A percentile compares a stretch with the other conserved stretches of the same genome.
Conservation (phyloP, 768 basidiomycete genomes). For the Kwoniella shandongensis region DNA sequence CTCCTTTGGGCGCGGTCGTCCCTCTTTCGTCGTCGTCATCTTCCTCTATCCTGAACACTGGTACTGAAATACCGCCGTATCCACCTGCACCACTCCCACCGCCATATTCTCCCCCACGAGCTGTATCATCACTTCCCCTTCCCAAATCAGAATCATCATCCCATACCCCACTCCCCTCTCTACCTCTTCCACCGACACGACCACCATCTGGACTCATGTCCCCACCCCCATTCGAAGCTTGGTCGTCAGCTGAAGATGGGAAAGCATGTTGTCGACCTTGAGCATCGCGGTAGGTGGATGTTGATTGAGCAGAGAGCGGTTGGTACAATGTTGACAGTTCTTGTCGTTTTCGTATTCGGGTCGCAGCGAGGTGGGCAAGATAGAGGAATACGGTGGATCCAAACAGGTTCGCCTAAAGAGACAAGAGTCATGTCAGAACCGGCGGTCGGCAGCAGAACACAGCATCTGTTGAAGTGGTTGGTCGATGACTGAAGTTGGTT, state of each 20-base stretch:
- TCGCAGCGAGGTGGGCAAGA: constrained; percentile 41
- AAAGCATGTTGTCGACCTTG: constrained; percentile 38
- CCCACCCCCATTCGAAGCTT: not conserved
- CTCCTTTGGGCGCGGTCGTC: not conserved
- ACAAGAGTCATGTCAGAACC: too few species aligned
- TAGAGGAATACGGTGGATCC: constrained; percentile 45
- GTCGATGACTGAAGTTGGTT: too few species aligned
- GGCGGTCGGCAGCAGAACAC: too few species aligned
- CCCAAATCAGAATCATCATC: constrained; percentile 31
- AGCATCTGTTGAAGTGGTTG: too few species aligned
- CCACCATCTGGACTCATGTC: not conserved
- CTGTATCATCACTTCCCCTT: constrained; percentile 23
- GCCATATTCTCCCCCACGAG: constrained; percentile 8
- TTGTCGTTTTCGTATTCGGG: constrained; percentile 23
- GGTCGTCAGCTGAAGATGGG: not conserved
- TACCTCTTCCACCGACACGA: constrained; percentile 1
- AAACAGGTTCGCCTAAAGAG: constrained; percentile 42
- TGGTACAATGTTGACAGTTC: constrained; percentile 46
- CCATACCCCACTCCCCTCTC: constrained; percentile 39
- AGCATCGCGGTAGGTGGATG: constrained; percentile 37
- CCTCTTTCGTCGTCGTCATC: constrained; percentile 15
- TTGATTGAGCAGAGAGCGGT: constrained; percentile 22
- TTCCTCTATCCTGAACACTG: constrained; percentile 6
- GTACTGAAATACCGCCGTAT: not conserved
- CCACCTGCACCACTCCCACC: constrained; percentile 1